A percentile compares a stretch with the other conserved stretches of the same genome.
These are phyloP conservation scores for Vanrija pseudolonga DNA, from an alignment of 1,284 basidiomycete genomes.

Conservation along the genomic window DNA sequence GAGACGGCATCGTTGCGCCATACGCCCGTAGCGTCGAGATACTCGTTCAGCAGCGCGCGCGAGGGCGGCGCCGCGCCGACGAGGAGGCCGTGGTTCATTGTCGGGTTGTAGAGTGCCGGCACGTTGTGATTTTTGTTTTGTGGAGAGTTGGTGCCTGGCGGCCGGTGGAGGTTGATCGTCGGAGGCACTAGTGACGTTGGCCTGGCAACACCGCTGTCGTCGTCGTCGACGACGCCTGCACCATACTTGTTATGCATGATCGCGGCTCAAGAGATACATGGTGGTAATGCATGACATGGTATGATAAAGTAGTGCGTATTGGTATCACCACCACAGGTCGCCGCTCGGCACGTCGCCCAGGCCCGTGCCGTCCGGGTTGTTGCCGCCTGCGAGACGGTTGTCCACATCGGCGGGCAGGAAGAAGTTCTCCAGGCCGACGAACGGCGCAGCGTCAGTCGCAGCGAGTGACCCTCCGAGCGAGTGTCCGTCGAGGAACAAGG, in stretches of 20 bases:
- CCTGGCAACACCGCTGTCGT: too few species aligned
- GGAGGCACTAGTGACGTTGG: too few species aligned
- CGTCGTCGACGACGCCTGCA: too few species aligned
- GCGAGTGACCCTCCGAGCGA: conserved; percentile 34
- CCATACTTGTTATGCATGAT: too few species aligned
- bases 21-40: conserved; percentile 20
- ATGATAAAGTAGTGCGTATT: too few species aligned
- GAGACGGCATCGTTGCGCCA: conserved; percentile 7
- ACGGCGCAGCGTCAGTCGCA: conserved; percentile 38
- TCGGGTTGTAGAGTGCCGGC: neutral
- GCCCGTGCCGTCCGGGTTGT: neutral
- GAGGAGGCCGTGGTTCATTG: conserved; percentile 7
- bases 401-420: conserved; percentile 48
- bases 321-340: too few species aligned
- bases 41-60: conserved; percentile 10
- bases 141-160: neutral
- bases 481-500: conserved; percentile 48
- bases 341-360: too few species aligned
- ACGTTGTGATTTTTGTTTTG: neutral
- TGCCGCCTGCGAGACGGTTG: conserved; percentile 22
- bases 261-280: too few species aligned
- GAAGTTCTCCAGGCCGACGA: conserved; percentile 48
- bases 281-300: too few species aligned
- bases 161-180: neutral
- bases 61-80: conserved; percentile 18